These are phyloP conservation scores for Mycena amicta DNA, from an alignment of 768 basidiomycete species.

Conservation along the genomic window DNA sequence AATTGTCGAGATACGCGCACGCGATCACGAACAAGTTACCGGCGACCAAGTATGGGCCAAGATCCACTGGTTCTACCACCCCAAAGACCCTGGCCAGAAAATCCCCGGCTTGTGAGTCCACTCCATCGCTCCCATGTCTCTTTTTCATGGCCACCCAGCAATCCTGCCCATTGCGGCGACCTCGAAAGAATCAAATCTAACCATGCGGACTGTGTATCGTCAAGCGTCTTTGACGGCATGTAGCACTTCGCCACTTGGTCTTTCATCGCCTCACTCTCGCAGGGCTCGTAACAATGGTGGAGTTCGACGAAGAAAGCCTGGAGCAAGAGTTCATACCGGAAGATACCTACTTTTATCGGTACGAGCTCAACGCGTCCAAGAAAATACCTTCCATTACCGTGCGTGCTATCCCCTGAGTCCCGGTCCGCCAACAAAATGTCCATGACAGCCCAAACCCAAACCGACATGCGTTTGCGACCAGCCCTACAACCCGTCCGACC, in stretches of 20 bases:
- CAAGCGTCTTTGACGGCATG: constrained; percentile 50
- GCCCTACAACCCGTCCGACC: constrained; percentile 49
- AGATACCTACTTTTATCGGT: constrained; percentile 51
- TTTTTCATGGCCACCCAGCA: constrained; percentile 31
- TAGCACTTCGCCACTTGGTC: too few relatives aligned
- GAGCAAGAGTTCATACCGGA: constrained; percentile 42
- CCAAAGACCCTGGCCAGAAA: constrained; percentile 44
- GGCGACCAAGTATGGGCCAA: constrained; percentile 3
- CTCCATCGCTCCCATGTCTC: neutral
- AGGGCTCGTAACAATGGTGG: constrained; percentile 39
- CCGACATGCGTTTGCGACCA: constrained; percentile 47
- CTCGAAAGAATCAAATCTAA: constrained; percentile 56
- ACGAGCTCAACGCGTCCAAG: constrained; percentile 38
- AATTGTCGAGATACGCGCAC: neutral
- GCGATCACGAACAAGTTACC: neutral
- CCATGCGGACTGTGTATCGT: constrained; percentile 48
- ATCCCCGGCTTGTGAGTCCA: constrained; percentile 52
- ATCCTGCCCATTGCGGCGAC: constrained; percentile 39
- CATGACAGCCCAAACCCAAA: constrained; percentile 44
- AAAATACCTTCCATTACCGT: constrained; percentile 38
- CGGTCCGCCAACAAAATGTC: too few relatives aligned
- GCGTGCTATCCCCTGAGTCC: neutral
- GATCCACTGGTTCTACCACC: constrained; percentile 55
- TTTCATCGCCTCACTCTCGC: too few relatives aligned
- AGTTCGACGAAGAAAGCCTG: constrained; percentile 41